Conservation (phyloP, 2,329 filamentous ascomycete genomes). For the Venturiaceae sp. region DNA sequence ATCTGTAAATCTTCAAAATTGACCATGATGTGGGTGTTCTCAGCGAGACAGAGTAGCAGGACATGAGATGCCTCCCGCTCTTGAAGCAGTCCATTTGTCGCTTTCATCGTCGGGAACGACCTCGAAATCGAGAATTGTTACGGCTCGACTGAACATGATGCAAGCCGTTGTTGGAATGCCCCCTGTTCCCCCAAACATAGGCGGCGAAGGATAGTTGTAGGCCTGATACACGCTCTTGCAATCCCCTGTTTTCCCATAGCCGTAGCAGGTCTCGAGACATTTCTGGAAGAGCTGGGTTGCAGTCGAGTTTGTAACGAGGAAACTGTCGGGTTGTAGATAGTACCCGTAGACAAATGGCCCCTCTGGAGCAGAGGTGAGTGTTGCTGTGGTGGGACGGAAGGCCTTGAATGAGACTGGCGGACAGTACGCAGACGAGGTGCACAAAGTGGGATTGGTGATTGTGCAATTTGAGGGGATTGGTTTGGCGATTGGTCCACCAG, state of each 20-base stretch:
- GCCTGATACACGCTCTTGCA: slow-evolving; percentile 28
- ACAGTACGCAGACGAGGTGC: background rate
- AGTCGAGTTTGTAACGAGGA: background rate
- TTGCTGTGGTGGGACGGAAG: background rate
- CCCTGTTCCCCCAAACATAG: slow-evolving; percentile 20
- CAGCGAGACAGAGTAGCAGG: too few species aligned
- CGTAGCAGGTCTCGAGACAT: slow-evolving; percentile 21
- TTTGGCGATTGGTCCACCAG: slow-evolving; percentile 5
- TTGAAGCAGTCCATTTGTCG: slow-evolving; percentile 22
- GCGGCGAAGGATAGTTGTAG: slow-evolving; percentile 24
- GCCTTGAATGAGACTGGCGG: background rate
- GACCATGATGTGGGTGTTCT: too few species aligned
- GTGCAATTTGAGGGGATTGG: slow-evolving; percentile 3
- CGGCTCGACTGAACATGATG: slow-evolving; percentile 21
- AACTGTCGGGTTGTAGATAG: slow-evolving; percentile 5
- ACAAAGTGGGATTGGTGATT: background rate
- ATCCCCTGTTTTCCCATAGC: slow-evolving; percentile 22
- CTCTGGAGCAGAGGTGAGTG: background rate
- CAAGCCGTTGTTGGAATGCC: slow-evolving; percentile 24
- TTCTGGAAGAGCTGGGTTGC: background rate
- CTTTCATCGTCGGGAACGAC: slow-evolving; percentile 11
- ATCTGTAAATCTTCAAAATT: too few species aligned
- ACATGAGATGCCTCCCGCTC: slow-evolving; percentile 24
- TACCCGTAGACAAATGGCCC: slow-evolving; percentile 6
- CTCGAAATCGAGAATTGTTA: slow-evolving; percentile 21